Base-by-base conservation (phyloP, 306 rosid genomes). In the Argentina anserina region DNA sequence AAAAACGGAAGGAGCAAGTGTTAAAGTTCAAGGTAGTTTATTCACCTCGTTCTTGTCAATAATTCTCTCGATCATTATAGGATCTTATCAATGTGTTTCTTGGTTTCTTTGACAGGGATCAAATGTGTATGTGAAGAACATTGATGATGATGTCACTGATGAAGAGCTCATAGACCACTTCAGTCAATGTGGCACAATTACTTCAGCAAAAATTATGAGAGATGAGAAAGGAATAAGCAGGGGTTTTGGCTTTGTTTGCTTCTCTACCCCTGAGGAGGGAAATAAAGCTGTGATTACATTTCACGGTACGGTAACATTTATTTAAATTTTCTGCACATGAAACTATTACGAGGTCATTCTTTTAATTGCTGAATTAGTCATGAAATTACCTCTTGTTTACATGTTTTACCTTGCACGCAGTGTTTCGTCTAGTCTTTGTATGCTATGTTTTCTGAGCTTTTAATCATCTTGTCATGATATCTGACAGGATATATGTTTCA, bases 231-330 rank as follows among this genome's bases (percentile, higher is more conserved):
- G 97, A 72, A 86, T 83, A 67, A 87, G 88, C 88, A 90, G 76
- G 76, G 98, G 98, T 64, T 93, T 90, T 83, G 97, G 98, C 70
- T 93, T 93, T 82, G 89, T 93, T 60, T 88, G 96, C 83, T 93
- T 90, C 83, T 88, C 96, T 74, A 85, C 82, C 65, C 89, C 91
- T 2, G 97, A 88, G 84, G 98, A 93, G 83, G 98, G 97, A 46
- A 84, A 79, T 64, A 90, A 86, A 83, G 98, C 97, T 65, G 97
- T 93, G 80, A 87, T 64, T 70, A 80, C 87, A 58, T 88, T 87
- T 79, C 96, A 90, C 33, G 98, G 98, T 92, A 26, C 18, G 28
- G 15, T 26, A 65, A 40, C 39, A 20, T 63, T 3, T n/a, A 15
- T 25, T 55, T 50, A 56, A 45, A 17, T 45, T 60, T 42, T 31